Evolutionary conservation across 345 rosid species (phyloP).

Genomic region (Eucalyptus tenuipes): DNA sequence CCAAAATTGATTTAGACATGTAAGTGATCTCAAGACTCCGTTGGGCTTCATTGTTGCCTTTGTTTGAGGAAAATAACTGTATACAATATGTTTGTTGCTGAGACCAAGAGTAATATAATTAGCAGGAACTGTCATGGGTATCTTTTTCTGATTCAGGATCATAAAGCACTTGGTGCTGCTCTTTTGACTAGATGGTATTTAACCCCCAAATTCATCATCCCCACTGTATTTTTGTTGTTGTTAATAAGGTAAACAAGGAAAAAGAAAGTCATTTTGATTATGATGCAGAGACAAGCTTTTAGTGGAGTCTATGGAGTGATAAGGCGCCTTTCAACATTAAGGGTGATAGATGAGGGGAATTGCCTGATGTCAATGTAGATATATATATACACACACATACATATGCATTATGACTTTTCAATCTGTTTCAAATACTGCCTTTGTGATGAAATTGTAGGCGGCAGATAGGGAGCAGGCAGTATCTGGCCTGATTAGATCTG

Average conservation of each 20-base stretch:
- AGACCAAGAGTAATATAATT: background rate
- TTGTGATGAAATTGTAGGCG: constrained; percentile 28
- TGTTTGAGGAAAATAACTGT: background rate
- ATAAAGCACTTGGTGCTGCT: background rate
- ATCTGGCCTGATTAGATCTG: constrained; percentile 57
- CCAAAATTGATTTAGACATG: background rate
- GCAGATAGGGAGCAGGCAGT: constrained; percentile 43
- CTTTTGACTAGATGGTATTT: background rate
- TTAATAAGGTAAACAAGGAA: background rate
- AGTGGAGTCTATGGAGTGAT: background rate
- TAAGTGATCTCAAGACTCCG: background rate
- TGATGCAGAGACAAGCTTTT: background rate
- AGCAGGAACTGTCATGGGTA: background rate
- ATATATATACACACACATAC: no score
- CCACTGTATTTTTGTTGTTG: background rate
- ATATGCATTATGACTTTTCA: background rate
- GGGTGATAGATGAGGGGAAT: background rate
- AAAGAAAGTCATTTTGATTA: background rate
- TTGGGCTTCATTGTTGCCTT: background rate
- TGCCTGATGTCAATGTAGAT: background rate
- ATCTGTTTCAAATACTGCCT: background rate
- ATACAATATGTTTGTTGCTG: background rate
- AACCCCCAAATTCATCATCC: background rate
- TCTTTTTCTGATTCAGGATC: background rate
- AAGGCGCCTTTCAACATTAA: background rate